Evolutionary conservation across 2,329 filamentous ascomycete genomes (phyloP).

Genomic region (Aspergillus pseudoterreus): DNA sequence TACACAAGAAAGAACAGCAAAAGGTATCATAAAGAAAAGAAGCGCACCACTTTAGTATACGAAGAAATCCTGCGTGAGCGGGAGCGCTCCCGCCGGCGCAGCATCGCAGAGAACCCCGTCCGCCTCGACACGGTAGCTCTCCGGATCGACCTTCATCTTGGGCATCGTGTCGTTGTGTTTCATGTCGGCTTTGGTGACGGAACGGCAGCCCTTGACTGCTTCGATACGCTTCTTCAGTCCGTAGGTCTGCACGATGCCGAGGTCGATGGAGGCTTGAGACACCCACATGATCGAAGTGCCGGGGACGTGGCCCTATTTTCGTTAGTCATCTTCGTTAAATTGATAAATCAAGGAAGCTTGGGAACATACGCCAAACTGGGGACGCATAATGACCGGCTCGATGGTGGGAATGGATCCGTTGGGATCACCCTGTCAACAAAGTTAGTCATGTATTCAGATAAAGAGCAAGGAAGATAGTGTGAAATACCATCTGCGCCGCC

Average conservation of each 20-base stretch:
- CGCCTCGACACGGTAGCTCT: slow-evolving; percentile 82
- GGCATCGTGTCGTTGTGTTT: slow-evolving; percentile 81
- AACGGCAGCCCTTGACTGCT: slow-evolving; percentile 71
- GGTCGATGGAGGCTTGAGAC: slow-evolving; percentile 65
- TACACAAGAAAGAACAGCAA: slow-evolving; percentile 3
- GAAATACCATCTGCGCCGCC: slow-evolving; percentile 73
- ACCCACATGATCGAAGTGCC: slow-evolving; percentile 77
- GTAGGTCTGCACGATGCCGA: slow-evolving; percentile 67
- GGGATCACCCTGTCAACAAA: slow-evolving; percentile 60
- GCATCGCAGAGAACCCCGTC: slow-evolving; percentile 72
- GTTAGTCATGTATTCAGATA: neutral
- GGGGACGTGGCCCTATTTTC: slow-evolving; percentile 58
- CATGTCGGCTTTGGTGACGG: slow-evolving; percentile 80
- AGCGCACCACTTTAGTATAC: slow-evolving; percentile 12
- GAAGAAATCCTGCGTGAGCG: slow-evolving; percentile 62
- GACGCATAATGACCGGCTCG: slow-evolving; percentile 76
- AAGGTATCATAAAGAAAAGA: neutral
- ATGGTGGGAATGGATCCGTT: slow-evolving; percentile 85
- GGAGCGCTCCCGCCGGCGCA: slow-evolving; percentile 67
- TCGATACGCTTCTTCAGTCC: slow-evolving; percentile 75
- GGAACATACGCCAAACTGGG: slow-evolving; percentile 68
- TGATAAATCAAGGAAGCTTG: neutral
- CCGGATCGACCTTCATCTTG: slow-evolving; percentile 85
- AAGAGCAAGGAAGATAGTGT: neutral
- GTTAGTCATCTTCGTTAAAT: neutral